Percentiles rank a stretch among this genome's conserved stretches.
These are phyloP conservation scores for Cytospora piceae DNA, from an alignment of 2,329 filamentous ascomycete species.

Conservation along the genomic window DNA sequence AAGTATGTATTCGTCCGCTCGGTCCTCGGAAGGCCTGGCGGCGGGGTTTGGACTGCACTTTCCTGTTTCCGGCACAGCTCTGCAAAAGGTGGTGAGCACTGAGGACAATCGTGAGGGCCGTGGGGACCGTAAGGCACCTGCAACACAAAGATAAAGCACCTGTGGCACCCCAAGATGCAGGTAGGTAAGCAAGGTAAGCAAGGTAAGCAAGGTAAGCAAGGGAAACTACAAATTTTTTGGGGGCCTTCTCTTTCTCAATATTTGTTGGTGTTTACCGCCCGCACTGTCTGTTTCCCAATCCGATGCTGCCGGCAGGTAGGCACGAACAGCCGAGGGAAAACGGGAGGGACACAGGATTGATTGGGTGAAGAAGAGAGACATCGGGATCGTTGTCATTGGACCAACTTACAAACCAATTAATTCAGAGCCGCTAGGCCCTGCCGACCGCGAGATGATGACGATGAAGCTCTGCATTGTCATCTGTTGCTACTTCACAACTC, in stretches of 20 bases:
- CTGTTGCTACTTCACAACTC: not conserved
- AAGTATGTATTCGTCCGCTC: not conserved
- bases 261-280: not conserved
- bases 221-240: not conserved
- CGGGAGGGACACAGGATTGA: not conserved
- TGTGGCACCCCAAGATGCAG: not conserved
- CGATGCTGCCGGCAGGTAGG: slow-evolving; percentile 8
- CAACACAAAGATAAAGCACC: not conserved
- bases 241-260: not conserved
- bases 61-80: not conserved
- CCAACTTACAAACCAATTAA: not conserved
- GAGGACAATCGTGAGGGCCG: not conserved
- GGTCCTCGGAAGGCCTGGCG: not conserved
- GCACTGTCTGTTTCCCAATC: not conserved
- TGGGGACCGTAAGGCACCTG: not conserved
- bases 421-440: not conserved
- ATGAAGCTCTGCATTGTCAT: not conserved
- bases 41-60: not conserved
- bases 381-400: not conserved
- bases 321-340: slow-evolving; percentile 11
- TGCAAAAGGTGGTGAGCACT: not conserved
- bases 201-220: not conserved
- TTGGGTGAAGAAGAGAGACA: slow-evolving; percentile 8
- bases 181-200: not conserved
- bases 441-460: not conserved